Evolutionary conservation across 2,329 filamentous ascomycete species (phyloP).

Genomic region (Apiospora arundinis): DNA sequence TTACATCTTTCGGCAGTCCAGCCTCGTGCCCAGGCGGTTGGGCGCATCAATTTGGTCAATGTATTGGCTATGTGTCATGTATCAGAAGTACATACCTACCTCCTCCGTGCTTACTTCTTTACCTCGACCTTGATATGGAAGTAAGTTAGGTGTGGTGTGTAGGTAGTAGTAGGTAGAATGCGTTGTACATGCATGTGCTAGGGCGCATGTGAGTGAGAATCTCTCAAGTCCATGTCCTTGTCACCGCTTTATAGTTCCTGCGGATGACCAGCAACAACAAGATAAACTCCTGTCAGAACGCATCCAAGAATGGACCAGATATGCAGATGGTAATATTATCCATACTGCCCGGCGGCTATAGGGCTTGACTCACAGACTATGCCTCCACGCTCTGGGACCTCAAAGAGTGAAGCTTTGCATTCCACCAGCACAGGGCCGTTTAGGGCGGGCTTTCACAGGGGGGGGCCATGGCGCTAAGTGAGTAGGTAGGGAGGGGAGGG

Average conservation of each 20-base stretch:
- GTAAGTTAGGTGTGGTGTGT: no score
- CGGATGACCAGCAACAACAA: background rate
- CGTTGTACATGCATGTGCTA: constrained; percentile 14
- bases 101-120: background rate
- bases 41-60: background rate
- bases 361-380: background rate
- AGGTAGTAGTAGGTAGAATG: background rate
- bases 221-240: background rate
- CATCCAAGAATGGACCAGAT: background rate
- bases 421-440: constrained; percentile 3
- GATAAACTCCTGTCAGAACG: constrained; percentile 12
- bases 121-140: no score
- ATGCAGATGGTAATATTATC: background rate
- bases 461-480: background rate
- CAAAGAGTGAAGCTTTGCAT: background rate
- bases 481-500: background rate
- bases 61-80: constrained; percentile 8
- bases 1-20: constrained; percentile 16
- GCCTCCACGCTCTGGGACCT: background rate
- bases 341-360: background rate
- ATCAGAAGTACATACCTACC: background rate
- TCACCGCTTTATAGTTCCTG: background rate
- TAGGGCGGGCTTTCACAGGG: constrained; percentile 8
- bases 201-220: constrained; percentile 1
- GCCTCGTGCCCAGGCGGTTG: constrained; percentile 4